These are phyloP conservation scores for Saussurea involucrata DNA, from an alignment of 129 eudicot species.

Conservation along the genomic window DNA sequence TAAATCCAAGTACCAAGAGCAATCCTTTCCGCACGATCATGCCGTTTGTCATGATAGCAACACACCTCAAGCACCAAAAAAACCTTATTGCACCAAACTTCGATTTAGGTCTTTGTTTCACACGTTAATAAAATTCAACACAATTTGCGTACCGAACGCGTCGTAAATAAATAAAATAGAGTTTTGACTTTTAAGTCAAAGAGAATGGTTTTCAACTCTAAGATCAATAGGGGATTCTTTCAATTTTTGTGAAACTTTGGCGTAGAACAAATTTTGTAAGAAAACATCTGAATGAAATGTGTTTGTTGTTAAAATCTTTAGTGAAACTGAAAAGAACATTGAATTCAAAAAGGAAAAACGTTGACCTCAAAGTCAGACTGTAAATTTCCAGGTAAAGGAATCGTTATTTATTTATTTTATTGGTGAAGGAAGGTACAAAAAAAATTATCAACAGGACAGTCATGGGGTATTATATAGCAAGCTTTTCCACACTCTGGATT, in stretches of 20 bases:
- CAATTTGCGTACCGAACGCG: not conserved
- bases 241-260: not conserved
- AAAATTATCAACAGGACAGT: slow-evolving; percentile 67
- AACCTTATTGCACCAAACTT: too few relatives aligned
- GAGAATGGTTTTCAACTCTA: not conserved
- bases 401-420: too few relatives aligned
- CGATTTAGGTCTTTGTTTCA: too few relatives aligned
- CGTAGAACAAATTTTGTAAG: not conserved
- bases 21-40: too few relatives aligned
- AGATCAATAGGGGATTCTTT: not conserved
- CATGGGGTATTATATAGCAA: slow-evolving; percentile 60
- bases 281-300: not conserved
- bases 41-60: too few relatives aligned
- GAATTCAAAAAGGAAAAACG: not conserved
- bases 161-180: too few relatives aligned
- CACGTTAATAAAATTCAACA: too few relatives aligned
- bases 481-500: slow-evolving; percentile 68
- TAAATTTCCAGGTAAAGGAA: slow-evolving; percentile 56
- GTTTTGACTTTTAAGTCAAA: not conserved
- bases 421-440: slow-evolving; percentile 46
- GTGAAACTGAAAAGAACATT: not conserved
- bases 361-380: slow-evolving; percentile 2
- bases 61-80: too few relatives aligned
- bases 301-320: not conserved
- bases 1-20: too few relatives aligned